Conservation (phyloP, 192 early-diverging fungal species). For the Pecoramyces ruminantium region DNA sequence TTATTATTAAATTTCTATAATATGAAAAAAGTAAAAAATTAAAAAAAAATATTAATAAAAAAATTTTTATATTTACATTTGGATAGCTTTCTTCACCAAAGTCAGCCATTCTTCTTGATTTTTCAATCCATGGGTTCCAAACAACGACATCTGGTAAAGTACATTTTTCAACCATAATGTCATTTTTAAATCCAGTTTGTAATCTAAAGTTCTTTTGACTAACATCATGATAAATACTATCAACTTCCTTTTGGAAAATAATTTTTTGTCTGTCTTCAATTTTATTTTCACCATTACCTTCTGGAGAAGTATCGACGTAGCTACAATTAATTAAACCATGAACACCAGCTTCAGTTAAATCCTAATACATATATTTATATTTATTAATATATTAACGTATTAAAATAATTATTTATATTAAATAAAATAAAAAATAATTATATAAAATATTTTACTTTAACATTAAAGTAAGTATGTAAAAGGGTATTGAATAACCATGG, state of each 20-base stretch:
- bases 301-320: background rate
- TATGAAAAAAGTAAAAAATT: no score
- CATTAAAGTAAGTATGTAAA: constrained; percentile 80
- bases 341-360: background rate
- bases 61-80: background rate
- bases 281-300: background rate
- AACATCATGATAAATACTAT: background rate
- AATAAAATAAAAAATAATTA: background rate
- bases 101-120: constrained; percentile 74
- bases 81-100: constrained; percentile 47
- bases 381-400: no score
- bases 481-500: constrained; percentile 71
- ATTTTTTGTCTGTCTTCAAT: background rate
- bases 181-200: background rate
- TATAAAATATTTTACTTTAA: constrained; percentile 5
- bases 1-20: no score
- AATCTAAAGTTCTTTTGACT: background rate
- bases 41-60: no score
- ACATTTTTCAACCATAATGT: background rate
- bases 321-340: background rate
- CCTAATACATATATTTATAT: background rate
- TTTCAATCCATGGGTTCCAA: constrained; percentile 94
- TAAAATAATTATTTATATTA: no score
- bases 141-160: constrained; percentile 47
- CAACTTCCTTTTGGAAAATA: background rate